Evolutionary conservation across 345 rosid species (phyloP).

Genomic region (Hibiscus tridactylites): DNA sequence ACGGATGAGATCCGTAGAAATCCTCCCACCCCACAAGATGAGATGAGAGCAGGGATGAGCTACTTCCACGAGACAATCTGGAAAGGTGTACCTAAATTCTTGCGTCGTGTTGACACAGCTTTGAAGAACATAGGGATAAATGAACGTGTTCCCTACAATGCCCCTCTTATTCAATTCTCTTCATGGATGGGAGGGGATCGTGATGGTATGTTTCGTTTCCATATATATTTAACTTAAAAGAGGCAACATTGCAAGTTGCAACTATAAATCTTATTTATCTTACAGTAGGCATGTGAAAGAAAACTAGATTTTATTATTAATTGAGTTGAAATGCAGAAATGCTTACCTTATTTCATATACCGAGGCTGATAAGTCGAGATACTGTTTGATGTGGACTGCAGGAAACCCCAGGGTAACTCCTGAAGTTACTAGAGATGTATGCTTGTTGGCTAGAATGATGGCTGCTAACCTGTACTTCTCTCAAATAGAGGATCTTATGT

Average conservation of each 20-base stretch:
- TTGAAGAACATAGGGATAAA: constrained; percentile 86
- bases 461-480: constrained; percentile 94
- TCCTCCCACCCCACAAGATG: constrained; percentile 99
- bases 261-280: neutral
- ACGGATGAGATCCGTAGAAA: constrained; percentile 95
- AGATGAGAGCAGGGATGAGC: constrained; percentile 99
- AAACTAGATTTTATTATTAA: neutral
- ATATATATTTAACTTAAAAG: neutral
- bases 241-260: neutral
- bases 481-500: constrained; percentile 97
- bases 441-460: constrained; percentile 97
- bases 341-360: neutral
- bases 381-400: constrained; percentile 20
- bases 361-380: neutral
- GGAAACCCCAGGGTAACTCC: constrained; percentile 99
- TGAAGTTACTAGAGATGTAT: constrained; percentile 95
- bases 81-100: constrained; percentile 96
- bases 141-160: constrained; percentile 96
- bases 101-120: constrained; percentile 95
- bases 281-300: neutral
- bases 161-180: constrained; percentile 92
- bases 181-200: constrained; percentile 99
- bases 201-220: constrained; percentile 49
- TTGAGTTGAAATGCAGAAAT: neutral
- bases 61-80: constrained; percentile 98